phyloP scores from a whole-genome alignment of 108 stramenopile species.

The Pseudonitzschia multiseries region DNA sequence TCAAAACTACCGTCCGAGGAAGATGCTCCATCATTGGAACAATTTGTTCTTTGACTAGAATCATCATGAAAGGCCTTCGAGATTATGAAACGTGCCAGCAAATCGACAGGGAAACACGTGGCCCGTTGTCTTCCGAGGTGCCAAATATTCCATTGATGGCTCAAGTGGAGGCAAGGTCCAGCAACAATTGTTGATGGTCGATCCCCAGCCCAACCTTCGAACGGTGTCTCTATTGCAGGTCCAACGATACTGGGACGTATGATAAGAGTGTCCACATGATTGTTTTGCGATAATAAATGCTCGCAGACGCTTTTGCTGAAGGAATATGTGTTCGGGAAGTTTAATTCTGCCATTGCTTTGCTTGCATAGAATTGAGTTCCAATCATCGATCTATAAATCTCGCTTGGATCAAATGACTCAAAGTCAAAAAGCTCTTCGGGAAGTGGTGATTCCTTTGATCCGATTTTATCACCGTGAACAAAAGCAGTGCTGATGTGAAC shows the following conservation, averaged over 20 bases:
- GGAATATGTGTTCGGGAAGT: slow-evolving; percentile 84
- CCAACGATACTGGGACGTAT: slow-evolving; percentile 88
- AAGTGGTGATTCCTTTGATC: slow-evolving; percentile 56
- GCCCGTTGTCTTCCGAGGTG: slow-evolving; percentile 60
- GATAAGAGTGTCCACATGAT: slow-evolving; percentile 58
- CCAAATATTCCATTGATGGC: slow-evolving; percentile 80
- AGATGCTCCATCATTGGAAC: slow-evolving; percentile 10
- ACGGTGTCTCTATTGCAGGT: slow-evolving; percentile 70
- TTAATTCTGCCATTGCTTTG: slow-evolving; percentile 74
- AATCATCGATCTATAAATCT: slow-evolving; percentile 78
- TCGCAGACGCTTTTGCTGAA: slow-evolving; percentile 90
- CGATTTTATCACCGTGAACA: slow-evolving; percentile 74
- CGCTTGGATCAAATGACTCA: slow-evolving; percentile 55
- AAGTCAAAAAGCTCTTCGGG: slow-evolving; percentile 59
- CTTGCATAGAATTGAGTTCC: slow-evolving; percentile 73
- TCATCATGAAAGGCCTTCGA: slow-evolving; percentile 49
- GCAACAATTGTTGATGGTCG: slow-evolving; percentile 87
- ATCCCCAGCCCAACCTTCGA: slow-evolving; percentile 85
- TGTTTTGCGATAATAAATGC: slow-evolving; percentile 58
- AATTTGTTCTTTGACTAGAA: neutral
- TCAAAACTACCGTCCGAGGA: slow-evolving; percentile 28
- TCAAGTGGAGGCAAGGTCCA: slow-evolving; percentile 73
- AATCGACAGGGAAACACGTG: slow-evolving; percentile 82
- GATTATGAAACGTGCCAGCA: slow-evolving; percentile 65
- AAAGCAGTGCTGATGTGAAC: slow-evolving; percentile 89